phyloP scores from a whole-genome alignment of 2,329 filamentous ascomycete genomes.

The Cercospora sp. region DNA sequence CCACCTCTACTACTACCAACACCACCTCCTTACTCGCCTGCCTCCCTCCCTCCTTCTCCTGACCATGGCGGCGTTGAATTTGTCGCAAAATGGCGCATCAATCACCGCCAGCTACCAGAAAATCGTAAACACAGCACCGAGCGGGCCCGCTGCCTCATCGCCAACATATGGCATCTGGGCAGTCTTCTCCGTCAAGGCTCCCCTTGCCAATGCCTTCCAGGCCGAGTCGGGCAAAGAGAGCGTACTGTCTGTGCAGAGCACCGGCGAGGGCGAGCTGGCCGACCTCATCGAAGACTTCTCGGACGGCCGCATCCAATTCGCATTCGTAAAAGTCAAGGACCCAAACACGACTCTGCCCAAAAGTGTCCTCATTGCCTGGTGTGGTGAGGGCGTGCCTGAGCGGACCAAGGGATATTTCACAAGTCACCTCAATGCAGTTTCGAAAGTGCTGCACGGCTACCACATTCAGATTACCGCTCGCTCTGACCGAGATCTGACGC shows the following conservation, averaged over 20 bases:
- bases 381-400: conserved; percentile 96
- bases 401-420: conserved; percentile 98
- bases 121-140: conserved; percentile 62
- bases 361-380: conserved; percentile 92
- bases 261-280: conserved; percentile 86
- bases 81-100: conserved; percentile 55
- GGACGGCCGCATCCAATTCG: conserved; percentile 94
- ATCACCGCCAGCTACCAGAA: conserved; percentile 63
- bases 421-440: conserved; percentile 84
- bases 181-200: conserved; percentile 88
- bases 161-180: conserved; percentile 91
- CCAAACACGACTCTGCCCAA: conserved; percentile 88
- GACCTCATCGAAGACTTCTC: conserved; percentile 95
- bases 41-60: conserved; percentile 1
- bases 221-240: conserved; percentile 85
- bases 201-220: conserved; percentile 90
- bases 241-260: conserved; percentile 88
- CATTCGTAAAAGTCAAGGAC: conserved; percentile 94
- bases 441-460: conserved; percentile 91
- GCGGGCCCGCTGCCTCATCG: conserved; percentile 63
- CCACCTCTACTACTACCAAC: neutral
- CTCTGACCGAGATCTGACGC: conserved; percentile 83
- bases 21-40: neutral
- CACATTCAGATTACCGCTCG: conserved; percentile 97
- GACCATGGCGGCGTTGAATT: conserved; percentile 71